These are phyloP conservation scores for Trichoderma sp. DNA, from an alignment of 2,329 filamentous ascomycete genomes.

Conservation along the genomic window DNA sequence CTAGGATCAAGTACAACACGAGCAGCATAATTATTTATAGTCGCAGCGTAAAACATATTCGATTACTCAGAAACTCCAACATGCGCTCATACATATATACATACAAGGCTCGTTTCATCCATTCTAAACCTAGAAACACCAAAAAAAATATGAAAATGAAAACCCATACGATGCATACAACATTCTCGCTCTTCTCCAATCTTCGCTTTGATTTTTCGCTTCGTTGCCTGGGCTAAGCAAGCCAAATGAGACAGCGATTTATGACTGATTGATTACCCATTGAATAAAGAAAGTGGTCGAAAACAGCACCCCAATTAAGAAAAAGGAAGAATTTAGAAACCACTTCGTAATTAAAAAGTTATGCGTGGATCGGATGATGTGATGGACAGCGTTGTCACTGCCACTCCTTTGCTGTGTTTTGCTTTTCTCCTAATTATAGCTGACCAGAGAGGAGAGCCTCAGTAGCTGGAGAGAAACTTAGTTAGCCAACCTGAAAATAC, in stretches of 20 bases:
- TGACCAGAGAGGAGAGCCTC: constrained; percentile 77
- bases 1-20: background rate
- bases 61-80: background rate
- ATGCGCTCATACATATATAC: background rate
- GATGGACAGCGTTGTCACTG: background rate
- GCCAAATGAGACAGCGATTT: background rate
- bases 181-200: background rate
- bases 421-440: constrained; percentile 47
- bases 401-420: background rate
- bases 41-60: background rate
- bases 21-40: background rate
- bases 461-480: constrained; percentile 52
- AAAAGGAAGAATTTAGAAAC: background rate
- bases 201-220: background rate
- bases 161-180: background rate
- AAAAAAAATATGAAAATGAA: background rate
- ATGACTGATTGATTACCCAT: background rate
- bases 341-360: background rate
- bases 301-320: background rate
- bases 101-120: background rate
- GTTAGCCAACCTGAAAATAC: background rate
- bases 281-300: background rate
- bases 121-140: background rate
- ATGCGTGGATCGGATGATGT: background rate
- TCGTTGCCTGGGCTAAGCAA: background rate